Base-by-base conservation (phyloP, 2,329 filamentous ascomycete species). In the Dactylellina sp. region DNA sequence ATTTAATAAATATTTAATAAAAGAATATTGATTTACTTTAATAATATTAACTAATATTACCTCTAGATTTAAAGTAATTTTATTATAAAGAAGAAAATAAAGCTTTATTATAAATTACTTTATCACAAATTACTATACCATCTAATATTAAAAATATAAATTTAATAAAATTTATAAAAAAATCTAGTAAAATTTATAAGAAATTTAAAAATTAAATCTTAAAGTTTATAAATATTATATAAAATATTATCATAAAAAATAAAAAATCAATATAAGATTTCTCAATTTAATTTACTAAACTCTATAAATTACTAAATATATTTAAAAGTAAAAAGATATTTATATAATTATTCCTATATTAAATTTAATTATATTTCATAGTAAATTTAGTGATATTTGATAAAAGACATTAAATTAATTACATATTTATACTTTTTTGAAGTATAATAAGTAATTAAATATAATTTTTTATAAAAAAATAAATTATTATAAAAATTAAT, bases 251-350 rank as follows among this genome's bases (percentile, higher is more conserved):
- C 4, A 5, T 11, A 24, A 47, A 47, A 22, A 11, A 22, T 11
- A 47, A 22, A 47, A 47, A 22, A 47, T 22, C 7, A 42, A 6
- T 35, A 35, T 35, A 35, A 35, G 12, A 6, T 35, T 35, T 35
- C 32, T 42, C 7, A 42, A 52, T 14, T 49, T 22, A 49, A 24
- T 32, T 24, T 52, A 52, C 22, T 52, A 52, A 35, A 52, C 22
- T 52, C 7, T 12, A 3, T 49, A 12, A 6, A 20, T 12, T 22
- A 49, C 7, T 11, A 49, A n/a, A n/a, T n/a, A 22, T 49, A 49
- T 49, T 22, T 7, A n/a, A 42, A 42, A 42, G 9, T n/a, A n/a
- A n/a, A 42, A 42, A 42, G 16, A n/a, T 7, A 14, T 42, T n/a
- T n/a, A n/a, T n/a, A n/a, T n/a, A n/a, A n/a, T n/a, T n/a, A n/a